A percentile compares a stretch with the other conserved stretches of the same genome.
Conservation (phyloP, 768 basidiomycete species). For the Pleurotus tuber-regium region DNA sequence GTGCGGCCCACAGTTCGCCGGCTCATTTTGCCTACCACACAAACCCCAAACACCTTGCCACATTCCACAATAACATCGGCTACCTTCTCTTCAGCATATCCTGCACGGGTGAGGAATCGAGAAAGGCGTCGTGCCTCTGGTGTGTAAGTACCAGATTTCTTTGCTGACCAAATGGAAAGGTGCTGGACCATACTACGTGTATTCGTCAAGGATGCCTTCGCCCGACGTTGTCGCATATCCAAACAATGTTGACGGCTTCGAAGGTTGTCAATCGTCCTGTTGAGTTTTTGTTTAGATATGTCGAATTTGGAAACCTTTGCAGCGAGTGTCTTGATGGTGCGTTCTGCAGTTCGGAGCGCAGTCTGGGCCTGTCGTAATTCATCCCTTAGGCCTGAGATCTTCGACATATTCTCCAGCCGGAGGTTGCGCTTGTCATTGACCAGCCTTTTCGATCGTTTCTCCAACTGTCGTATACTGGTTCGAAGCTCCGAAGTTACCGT, state of each 20-base stretch:
- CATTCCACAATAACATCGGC: conserved; percentile 11
- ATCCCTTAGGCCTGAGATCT: too few species aligned
- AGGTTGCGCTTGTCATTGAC: too few species aligned
- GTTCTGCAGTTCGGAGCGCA: too few species aligned
- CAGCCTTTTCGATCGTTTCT: too few species aligned
- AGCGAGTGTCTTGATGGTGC: too few species aligned
- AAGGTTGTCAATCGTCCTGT: too few species aligned
- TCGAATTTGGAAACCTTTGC: too few species aligned
- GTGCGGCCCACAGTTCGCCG: conserved; percentile 11
- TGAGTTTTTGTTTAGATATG: too few species aligned
- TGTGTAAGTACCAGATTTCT: conserved; percentile 12
- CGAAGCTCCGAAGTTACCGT: too few species aligned
- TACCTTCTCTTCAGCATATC: conserved; percentile 12
- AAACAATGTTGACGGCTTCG: neutral
- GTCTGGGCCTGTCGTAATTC: too few species aligned
- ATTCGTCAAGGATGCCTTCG: neutral
- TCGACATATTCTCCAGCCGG: too few species aligned
- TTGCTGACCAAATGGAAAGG: conserved; percentile 3
- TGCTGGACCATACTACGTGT: neutral
- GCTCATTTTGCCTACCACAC: neutral
- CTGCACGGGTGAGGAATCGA: conserved; percentile 11
- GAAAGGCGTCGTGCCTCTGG: conserved; percentile 11
- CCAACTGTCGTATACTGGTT: too few species aligned
- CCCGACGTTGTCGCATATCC: conserved; percentile 8
- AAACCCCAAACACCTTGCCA: conserved; percentile 12